Evolutionary conservation across 345 rosid genomes (phyloP).

Genomic region (Gossypium australe): DNA sequence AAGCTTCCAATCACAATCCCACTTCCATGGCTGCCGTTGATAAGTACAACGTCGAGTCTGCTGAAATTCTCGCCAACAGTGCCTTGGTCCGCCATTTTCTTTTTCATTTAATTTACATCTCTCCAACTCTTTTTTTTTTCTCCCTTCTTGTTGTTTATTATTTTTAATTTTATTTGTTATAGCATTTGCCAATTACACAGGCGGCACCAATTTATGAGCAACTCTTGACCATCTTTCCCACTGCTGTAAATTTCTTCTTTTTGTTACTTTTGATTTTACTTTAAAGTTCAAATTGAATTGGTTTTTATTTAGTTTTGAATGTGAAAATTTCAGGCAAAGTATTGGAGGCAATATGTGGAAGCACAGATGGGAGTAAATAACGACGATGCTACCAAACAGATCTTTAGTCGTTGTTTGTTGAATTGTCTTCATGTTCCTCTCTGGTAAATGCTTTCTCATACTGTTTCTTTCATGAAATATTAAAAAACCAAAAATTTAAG

Average conservation of each 20-base stretch:
- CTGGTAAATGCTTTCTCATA: slow-evolving; percentile 43
- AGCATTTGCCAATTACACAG: slow-evolving; percentile 76
- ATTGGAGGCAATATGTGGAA: slow-evolving; percentile 97
- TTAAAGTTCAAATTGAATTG: neutral
- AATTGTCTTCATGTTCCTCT: slow-evolving; percentile 93
- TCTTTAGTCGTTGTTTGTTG: slow-evolving; percentile 90
- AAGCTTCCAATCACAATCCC: neutral
- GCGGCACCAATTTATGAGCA: slow-evolving; percentile 84
- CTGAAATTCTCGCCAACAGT: slow-evolving; percentile 65
- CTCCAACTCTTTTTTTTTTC: neutral
- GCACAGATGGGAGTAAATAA: slow-evolving; percentile 75
- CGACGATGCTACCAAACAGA: slow-evolving; percentile 86
- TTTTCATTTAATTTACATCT: slow-evolving; percentile 3
- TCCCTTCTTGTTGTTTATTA: neutral
- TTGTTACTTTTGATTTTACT: neutral
- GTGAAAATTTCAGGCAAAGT: slow-evolving; percentile 53
- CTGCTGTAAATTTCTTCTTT: slow-evolving; percentile 60
- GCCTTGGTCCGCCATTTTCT: slow-evolving; percentile 43
- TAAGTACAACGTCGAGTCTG: slow-evolving; percentile 75
- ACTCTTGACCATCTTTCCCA: slow-evolving; percentile 67
- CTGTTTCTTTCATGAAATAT: neutral
- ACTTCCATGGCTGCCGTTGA: slow-evolving; percentile 31
- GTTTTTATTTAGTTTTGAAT: neutral
- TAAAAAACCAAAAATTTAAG: neutral
- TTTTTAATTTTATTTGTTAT: slow-evolving; percentile 12